These are phyloP conservation scores for Lentinula lateritia DNA, from an alignment of 768 basidiomycete species.

Conservation along the genomic window DNA sequence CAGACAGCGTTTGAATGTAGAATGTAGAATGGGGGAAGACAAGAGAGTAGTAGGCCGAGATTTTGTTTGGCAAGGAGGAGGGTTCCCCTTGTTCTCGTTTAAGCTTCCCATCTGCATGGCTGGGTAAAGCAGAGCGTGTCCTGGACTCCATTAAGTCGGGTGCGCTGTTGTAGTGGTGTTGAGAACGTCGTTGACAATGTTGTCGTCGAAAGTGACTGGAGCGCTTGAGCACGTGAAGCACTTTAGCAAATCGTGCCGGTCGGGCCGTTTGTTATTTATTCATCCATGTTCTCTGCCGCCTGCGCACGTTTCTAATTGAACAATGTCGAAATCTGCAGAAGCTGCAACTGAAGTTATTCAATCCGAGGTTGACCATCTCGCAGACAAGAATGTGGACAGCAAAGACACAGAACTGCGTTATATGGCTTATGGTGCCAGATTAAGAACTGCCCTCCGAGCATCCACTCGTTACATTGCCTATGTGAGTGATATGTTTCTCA, in stretches of 20 bases:
- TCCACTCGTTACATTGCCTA: constrained; percentile 72
- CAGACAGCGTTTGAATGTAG: constrained; percentile 92
- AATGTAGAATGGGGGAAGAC: constrained; percentile 94
- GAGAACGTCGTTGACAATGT: constrained; percentile 17
- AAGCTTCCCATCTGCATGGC: constrained; percentile 16
- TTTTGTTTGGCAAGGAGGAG: constrained; percentile 59
- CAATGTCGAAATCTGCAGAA: constrained; percentile 19
- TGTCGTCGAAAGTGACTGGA: constrained; percentile 8
- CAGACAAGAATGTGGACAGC: constrained; percentile 58
- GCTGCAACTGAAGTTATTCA: constrained; percentile 35
- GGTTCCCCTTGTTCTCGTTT: constrained; percentile 21
- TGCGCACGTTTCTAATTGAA: constrained; percentile 1
- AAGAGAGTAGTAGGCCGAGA: constrained; percentile 89
- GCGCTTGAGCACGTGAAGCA: not conserved
- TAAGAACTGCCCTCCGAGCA: constrained; percentile 71
- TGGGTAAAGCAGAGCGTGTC: constrained; percentile 34
- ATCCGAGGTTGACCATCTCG: constrained; percentile 49
- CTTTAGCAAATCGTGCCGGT: not conserved
- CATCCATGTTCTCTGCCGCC: not conserved
- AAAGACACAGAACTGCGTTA: constrained; percentile 67
- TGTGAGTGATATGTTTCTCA: constrained; percentile 31
- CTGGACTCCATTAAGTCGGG: constrained; percentile 33
- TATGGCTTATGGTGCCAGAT: constrained; percentile 72
- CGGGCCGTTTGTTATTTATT: not conserved
- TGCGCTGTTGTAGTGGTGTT: constrained; percentile 10